Conservation (phyloP, 2,329 filamentous ascomycete species). For the Dryadomyces sulphureus region DNA sequence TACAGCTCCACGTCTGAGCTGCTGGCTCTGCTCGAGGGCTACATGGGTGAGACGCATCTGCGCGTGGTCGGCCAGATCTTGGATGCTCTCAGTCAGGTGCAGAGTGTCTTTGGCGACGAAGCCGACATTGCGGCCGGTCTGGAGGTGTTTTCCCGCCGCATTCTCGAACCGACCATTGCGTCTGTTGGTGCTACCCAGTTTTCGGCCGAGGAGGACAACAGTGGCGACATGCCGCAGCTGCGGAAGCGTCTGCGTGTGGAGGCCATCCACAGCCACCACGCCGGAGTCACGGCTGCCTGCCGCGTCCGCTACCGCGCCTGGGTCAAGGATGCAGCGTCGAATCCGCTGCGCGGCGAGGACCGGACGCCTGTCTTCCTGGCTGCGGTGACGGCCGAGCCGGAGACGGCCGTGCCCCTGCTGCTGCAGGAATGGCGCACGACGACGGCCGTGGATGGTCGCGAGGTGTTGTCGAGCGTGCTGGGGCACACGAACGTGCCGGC, state of each 20-base stretch:
- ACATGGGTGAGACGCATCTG: constrained; percentile 67
- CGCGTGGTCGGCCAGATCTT: constrained; percentile 83
- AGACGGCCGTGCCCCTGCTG: constrained; percentile 54
- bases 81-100: constrained; percentile 59
- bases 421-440: constrained; percentile 76
- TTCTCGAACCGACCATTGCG: constrained; percentile 61
- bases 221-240: constrained; percentile 51
- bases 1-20: constrained; percentile 70
- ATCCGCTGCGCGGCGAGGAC: constrained; percentile 66
- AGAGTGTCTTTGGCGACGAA: constrained; percentile 73
- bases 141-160: constrained; percentile 62
- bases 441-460: constrained; percentile 79
- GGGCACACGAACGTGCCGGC: constrained; percentile 56
- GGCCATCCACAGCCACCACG: constrained; percentile 63
- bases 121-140: constrained; percentile 56
- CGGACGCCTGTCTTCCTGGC: constrained; percentile 69
- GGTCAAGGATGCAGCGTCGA: constrained; percentile 50
- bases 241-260: constrained; percentile 66
- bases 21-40: constrained; percentile 72
- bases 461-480: constrained; percentile 64
- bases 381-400: constrained; percentile 55
- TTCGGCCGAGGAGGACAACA: constrained; percentile 61
- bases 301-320: constrained; percentile 70
- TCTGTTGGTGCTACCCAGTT: constrained; percentile 51
- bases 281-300: constrained; percentile 59